phyloP scores from a whole-genome alignment of 2,329 filamentous ascomycete species.

The Ophiostoma australiae region DNA sequence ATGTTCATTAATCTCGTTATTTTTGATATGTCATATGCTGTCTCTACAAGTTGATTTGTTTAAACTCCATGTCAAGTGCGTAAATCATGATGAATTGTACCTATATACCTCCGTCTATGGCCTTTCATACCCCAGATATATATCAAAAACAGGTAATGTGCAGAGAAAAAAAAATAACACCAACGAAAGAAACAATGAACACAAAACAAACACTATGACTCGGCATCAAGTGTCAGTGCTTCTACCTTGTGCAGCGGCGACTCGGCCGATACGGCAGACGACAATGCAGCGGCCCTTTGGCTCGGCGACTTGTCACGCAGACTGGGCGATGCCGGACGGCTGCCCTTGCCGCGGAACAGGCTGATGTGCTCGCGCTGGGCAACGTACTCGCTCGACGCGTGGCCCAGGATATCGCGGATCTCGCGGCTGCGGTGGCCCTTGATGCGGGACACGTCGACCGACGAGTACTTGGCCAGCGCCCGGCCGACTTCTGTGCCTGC shows the following conservation, averaged over 20 bases:
- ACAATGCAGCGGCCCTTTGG: conserved; percentile 9
- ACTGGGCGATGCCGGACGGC: conserved; percentile 49
- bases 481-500: conserved; percentile 72
- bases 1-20: too few species aligned
- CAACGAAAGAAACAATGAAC: not conserved
- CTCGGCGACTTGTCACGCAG: conserved; percentile 21
- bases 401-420: conserved; percentile 75
- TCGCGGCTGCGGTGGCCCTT: conserved; percentile 78
- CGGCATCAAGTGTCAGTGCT: conserved; percentile 5
- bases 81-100: not conserved
- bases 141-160: not conserved
- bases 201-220: not conserved
- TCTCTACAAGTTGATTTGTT: too few species aligned
- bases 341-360: conserved; percentile 54
- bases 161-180: not conserved
- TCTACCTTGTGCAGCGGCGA: conserved; percentile 21
- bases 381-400: conserved; percentile 92
- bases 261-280: conserved; percentile 9
- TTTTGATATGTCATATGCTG: too few species aligned
- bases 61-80: not conserved
- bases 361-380: conserved; percentile 84
- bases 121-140: not conserved
- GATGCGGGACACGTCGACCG: conserved; percentile 74
- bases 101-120: not conserved
- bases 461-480: conserved; percentile 89